phyloP scores from a whole-genome alignment of 371 early-diverging fungal species.

The Entomophthora muscae region DNA sequence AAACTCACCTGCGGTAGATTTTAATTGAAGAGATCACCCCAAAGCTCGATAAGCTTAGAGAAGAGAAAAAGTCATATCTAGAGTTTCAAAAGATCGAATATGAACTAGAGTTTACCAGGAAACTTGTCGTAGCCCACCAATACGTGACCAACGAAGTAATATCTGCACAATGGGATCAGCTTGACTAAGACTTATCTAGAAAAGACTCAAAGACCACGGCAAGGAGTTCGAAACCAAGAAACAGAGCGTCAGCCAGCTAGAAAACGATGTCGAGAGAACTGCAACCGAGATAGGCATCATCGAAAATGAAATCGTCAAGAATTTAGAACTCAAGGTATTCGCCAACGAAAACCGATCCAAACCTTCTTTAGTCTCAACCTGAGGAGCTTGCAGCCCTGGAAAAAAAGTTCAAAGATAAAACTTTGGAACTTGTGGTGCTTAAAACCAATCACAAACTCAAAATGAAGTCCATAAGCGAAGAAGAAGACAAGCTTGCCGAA shows the following conservation, averaged over 20 bases:
- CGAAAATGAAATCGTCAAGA: constrained; percentile 10
- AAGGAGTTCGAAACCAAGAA: constrained; percentile 19
- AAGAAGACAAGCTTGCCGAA: constrained; percentile 25
- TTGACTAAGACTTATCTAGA: constrained; percentile 7
- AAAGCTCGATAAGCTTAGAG: constrained; percentile 75
- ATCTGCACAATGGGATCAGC: neutral
- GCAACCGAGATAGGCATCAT: constrained; percentile 15
- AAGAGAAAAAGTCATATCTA: constrained; percentile 73
- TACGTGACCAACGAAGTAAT: constrained; percentile 38
- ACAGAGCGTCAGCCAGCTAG: constrained; percentile 16
- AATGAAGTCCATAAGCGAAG: constrained; percentile 52
- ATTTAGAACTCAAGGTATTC: constrained; percentile 11
- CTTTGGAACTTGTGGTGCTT: constrained; percentile 55
- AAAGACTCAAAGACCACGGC: constrained; percentile 21
- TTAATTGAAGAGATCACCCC: constrained; percentile 85
- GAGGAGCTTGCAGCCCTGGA: constrained; percentile 47
- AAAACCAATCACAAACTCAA: constrained; percentile 66
- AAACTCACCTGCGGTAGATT: constrained; percentile 21
- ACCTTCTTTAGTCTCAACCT: constrained; percentile 25
- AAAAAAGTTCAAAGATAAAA: constrained; percentile 38
- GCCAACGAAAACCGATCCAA: neutral
- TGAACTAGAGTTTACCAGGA: constrained; percentile 66
- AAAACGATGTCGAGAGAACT: constrained; percentile 23
- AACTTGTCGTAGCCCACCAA: constrained; percentile 67
- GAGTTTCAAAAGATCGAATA: constrained; percentile 84